These are phyloP conservation scores for Dacryopinax spathularia DNA, from an alignment of 768 basidiomycete species.

Conservation along the genomic window DNA sequence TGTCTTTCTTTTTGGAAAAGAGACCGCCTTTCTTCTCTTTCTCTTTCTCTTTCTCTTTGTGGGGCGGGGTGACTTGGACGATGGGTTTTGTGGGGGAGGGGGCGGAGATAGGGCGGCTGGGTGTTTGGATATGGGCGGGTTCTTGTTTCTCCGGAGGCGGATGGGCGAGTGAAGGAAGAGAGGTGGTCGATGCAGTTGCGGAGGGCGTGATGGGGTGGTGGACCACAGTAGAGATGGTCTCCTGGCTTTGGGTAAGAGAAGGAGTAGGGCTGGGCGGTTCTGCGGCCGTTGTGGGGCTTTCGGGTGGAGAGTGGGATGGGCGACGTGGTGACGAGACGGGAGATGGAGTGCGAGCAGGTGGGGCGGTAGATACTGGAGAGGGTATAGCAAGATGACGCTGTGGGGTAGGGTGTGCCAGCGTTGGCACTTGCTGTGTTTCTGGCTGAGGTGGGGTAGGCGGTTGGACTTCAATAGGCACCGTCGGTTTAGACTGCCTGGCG, in stretches of 20 bases:
- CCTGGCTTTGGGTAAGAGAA: neutral
- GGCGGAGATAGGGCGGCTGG: neutral
- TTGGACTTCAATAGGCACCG: neutral
- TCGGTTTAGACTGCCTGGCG: neutral
- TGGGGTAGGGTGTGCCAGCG: slow-evolving; percentile 55
- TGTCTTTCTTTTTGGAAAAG: slow-evolving; percentile 32
- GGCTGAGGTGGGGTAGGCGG: neutral
- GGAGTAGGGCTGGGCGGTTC: neutral
- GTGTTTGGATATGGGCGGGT: neutral
- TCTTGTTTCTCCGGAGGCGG: neutral
- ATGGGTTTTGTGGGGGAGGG: neutral
- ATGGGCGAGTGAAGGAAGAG: slow-evolving; percentile 6
- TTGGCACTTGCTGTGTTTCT: slow-evolving; percentile 18
- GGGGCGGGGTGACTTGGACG: slow-evolving; percentile 20
- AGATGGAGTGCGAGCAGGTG: slow-evolving; percentile 18
- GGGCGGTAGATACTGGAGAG: slow-evolving; percentile 18
- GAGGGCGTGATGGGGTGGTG: slow-evolving; percentile 15
- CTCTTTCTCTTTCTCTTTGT: slow-evolving; percentile 39
- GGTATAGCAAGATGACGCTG: slow-evolving; percentile 33
- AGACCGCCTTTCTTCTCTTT: slow-evolving; percentile 57
- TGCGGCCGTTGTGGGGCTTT: slow-evolving; percentile 6
- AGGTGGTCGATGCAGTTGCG: slow-evolving; percentile 20
- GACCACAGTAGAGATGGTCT: neutral
- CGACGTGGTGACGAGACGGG: slow-evolving; percentile 12
- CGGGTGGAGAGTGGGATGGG: slow-evolving; percentile 7